Percentiles rank a stretch among this genome's conserved stretches.
Evolutionary conservation across 768 basidiomycete genomes (phyloP).

Genomic region (Xerocomellus intermedius): DNA sequence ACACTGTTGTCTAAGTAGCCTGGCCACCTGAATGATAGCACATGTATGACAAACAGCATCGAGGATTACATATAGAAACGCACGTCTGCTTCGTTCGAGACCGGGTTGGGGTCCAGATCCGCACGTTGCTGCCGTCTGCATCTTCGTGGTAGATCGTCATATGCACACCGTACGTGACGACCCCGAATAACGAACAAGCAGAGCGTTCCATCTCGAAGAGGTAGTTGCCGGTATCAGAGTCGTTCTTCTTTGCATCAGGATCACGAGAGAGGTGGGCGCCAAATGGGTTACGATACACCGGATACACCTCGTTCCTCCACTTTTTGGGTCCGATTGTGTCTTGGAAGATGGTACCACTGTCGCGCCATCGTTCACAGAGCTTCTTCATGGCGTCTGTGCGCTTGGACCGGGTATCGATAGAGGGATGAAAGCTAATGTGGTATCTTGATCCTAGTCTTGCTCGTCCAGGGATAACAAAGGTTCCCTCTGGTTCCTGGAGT

Average conservation of each 20-base stretch:
- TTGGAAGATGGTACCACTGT: slow-evolving; percentile 51
- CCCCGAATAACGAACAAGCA: slow-evolving; percentile 85
- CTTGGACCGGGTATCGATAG: slow-evolving; percentile 53
- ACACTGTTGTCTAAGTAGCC: slow-evolving; percentile 87
- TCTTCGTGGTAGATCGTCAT: slow-evolving; percentile 63
- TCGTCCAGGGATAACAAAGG: slow-evolving; percentile 43
- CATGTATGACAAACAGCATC: background rate
- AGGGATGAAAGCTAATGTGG: slow-evolving; percentile 48
- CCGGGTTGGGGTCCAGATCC: slow-evolving; percentile 87
- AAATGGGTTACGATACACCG: slow-evolving; percentile 71
- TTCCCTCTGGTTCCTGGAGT: slow-evolving; percentile 41
- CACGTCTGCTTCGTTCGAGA: slow-evolving; percentile 87
- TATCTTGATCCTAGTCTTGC: slow-evolving; percentile 22
- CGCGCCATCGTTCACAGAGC: slow-evolving; percentile 76
- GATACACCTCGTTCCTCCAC: slow-evolving; percentile 87
- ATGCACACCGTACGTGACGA: slow-evolving; percentile 91
- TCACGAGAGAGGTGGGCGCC: slow-evolving; percentile 42
- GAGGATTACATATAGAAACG: slow-evolving; percentile 26
- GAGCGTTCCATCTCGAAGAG: slow-evolving; percentile 89
- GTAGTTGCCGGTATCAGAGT: slow-evolving; percentile 49
- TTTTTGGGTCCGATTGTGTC: slow-evolving; percentile 70
- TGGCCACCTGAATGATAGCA: slow-evolving; percentile 57
- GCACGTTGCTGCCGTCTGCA: slow-evolving; percentile 40
- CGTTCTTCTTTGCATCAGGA: slow-evolving; percentile 25
- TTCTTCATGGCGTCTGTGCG: slow-evolving; percentile 62